Base-by-base conservation (phyloP, 768 basidiomycete genomes). In the Sporobolomyces phaffii region DNA sequence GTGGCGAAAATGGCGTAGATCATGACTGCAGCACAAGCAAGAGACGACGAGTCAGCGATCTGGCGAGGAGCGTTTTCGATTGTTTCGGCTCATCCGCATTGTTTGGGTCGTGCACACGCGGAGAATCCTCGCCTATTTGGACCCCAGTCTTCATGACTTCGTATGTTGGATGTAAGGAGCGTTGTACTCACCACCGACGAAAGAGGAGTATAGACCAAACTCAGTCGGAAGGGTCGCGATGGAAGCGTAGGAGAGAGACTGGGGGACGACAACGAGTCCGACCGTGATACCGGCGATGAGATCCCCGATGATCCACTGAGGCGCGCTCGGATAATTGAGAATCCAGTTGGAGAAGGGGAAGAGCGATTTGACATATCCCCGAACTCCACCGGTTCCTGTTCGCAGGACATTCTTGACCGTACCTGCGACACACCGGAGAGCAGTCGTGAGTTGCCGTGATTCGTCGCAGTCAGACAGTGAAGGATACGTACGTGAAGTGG, bases 1-100 rank as follows among this genome's bases (percentile, higher is more conserved):
- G 96, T 98, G 31, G 92, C 94, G 75, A 97, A 97, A 79, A 96
- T 84, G 87, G 90, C 91, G 78, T 93, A 96, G 64, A 86, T 80
- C 64, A 90, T 78, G 29, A 88, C 86, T 13, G 90, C 72, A 96
- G 84, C 76, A 97, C 8, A n/a, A 4, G 26, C 38, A 20, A 51
- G 58, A 33, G n/a, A 26, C 57, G 33, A 45, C 45, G n/a, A n/a
- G 38, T 38, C 38, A 38, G 38, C 38, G 17, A 31, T n/a, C 13
- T 5, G 8, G 18, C 18, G 20, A 13, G 20, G 52, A 13, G 18
- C 28, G 9, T 48, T 4, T 6, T 13, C 9, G 31, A 38, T 4
- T 36, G n/a, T n/a, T n/a, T n/a, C n/a, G n/a, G n/a, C n/a, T n/a
- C n/a, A n/a, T n/a, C n/a, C n/a, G n/a, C n/a, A n/a, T n/a, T n/a